A percentile compares a stretch with the other conserved stretches of the same genome.
Evolutionary conservation across 2,329 filamentous ascomycete genomes (phyloP).

Genomic region (Colletotrichum plurivorum): DNA sequence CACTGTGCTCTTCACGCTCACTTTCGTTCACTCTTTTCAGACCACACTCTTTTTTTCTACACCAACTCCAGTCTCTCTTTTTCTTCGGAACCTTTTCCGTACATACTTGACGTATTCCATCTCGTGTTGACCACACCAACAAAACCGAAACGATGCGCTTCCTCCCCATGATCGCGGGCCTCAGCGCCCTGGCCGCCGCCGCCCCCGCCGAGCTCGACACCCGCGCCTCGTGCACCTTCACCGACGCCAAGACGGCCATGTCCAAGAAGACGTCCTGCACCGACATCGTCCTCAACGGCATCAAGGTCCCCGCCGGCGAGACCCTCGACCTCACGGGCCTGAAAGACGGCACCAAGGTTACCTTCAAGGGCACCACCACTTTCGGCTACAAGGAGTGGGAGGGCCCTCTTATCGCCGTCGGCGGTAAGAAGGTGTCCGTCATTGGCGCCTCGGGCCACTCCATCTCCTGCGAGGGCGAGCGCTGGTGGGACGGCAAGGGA

Average conservation of each 20-base stretch:
- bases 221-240: conserved; percentile 65
- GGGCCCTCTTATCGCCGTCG: conserved; percentile 74
- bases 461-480: conserved; percentile 69
- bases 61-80: conserved; percentile 30
- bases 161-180: conserved; percentile 41
- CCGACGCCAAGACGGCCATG: conserved; percentile 61
- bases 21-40: conserved; percentile 31
- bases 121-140: conserved; percentile 21
- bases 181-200: conserved; percentile 46
- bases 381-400: conserved; percentile 77
- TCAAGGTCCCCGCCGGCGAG: conserved; percentile 69
- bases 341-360: conserved; percentile 61
- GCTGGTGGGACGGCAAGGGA: conserved; percentile 75
- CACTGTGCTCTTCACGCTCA: conserved; percentile 28
- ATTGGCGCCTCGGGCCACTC: conserved; percentile 64
- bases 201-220: conserved; percentile 43
- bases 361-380: conserved; percentile 75
- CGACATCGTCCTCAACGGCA: conserved; percentile 66
- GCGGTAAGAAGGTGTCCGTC: conserved; percentile 69
- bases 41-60: conserved; percentile 7
- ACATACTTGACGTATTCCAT: conserved; percentile 21
- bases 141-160: conserved; percentile 25
- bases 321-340: conserved; percentile 72
- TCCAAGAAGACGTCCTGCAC: conserved; percentile 66
- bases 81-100: background rate